A percentile compares a stretch with the other conserved stretches of the same genome.
These are phyloP conservation scores for Ascocoryne sarcoides DNA, from an alignment of 2,329 filamentous ascomycete species.

Conservation along the genomic window DNA sequence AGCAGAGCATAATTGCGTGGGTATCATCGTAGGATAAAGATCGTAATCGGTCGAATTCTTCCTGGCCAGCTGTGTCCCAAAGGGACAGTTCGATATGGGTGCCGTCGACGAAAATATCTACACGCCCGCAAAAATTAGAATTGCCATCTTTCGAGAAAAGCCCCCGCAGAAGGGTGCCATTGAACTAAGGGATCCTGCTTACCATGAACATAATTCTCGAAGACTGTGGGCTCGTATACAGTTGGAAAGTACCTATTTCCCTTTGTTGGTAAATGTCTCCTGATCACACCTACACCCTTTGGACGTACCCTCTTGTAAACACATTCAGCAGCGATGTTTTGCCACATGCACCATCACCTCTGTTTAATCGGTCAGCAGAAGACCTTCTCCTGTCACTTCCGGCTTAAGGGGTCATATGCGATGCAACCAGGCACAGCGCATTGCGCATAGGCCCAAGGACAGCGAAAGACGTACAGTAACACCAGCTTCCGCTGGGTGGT, in stretches of 20 bases:
- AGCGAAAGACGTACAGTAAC: constrained; percentile 48
- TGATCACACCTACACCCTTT: not conserved
- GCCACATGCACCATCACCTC: constrained; percentile 90
- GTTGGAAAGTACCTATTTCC: constrained; percentile 78
- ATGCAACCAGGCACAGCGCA: constrained; percentile 2
- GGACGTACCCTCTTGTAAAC: constrained; percentile 84
- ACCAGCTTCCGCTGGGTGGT: constrained; percentile 69
- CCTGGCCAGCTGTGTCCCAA: constrained; percentile 97
- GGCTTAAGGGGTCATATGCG: constrained; percentile 1
- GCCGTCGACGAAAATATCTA: constrained; percentile 96
- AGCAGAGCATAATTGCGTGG: constrained; percentile 97
- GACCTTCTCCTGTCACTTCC: not conserved
- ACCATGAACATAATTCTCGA: constrained; percentile 99
- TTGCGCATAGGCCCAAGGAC: constrained; percentile 2
- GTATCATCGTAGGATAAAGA: constrained; percentile 96
- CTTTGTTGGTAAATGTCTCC: not conserved
- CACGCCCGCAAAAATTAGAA: constrained; percentile 1
- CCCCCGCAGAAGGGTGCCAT: too few species aligned
- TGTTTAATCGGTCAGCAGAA: constrained; percentile 32
- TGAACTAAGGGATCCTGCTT: constrained; percentile 30
- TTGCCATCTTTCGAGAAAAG: too few species aligned
- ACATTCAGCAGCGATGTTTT: constrained; percentile 97
- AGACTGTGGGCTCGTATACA: constrained; percentile 96
- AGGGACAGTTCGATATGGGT: constrained; percentile 95
- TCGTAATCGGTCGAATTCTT: constrained; percentile 95